phyloP scores from a whole-genome alignment of 495 filamentous ascomycete genomes.

The Opeltia flavorubescens region DNA sequence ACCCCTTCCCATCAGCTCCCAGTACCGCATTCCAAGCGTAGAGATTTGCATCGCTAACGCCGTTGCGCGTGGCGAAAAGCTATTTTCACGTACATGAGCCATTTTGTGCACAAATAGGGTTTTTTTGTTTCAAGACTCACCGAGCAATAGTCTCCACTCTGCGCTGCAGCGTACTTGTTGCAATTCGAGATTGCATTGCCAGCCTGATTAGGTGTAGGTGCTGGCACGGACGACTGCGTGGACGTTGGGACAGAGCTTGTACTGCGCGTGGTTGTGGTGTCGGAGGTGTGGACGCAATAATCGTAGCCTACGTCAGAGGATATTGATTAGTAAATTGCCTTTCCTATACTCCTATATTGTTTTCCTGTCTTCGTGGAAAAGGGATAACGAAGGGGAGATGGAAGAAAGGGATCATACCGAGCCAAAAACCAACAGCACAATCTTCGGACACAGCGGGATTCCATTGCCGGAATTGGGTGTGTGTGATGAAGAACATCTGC shows the following conservation, averaged over 20 bases:
- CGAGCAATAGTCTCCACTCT: background rate
- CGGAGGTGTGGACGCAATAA: conserved; percentile 15
- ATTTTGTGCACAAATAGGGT: background rate
- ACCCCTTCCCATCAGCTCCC: background rate
- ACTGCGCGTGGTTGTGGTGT: background rate
- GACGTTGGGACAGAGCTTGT: background rate
- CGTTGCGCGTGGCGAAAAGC: background rate
- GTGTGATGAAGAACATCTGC: conserved; percentile 6
- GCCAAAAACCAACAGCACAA: conserved; percentile 13
- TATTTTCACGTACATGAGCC: too few species aligned
- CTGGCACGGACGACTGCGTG: background rate
- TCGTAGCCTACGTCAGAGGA: conserved; percentile 6
- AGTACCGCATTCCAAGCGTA: background rate
- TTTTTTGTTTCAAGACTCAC: background rate
- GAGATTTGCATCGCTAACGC: background rate
- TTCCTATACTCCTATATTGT: too few species aligned
- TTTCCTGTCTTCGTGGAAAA: too few species aligned
- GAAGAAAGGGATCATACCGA: too few species aligned
- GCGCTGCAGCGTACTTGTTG: background rate
- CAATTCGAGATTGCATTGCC: conserved; percentile 2
- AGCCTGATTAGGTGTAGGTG: background rate
- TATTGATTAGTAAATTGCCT: too few species aligned
- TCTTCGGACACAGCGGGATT: conserved; percentile 8
- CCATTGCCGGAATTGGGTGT: conserved; percentile 9
- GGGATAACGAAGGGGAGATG: too few species aligned